phyloP scores from a whole-genome alignment of 2,329 filamentous ascomycete species.

The Sphaerulina populicola region DNA sequence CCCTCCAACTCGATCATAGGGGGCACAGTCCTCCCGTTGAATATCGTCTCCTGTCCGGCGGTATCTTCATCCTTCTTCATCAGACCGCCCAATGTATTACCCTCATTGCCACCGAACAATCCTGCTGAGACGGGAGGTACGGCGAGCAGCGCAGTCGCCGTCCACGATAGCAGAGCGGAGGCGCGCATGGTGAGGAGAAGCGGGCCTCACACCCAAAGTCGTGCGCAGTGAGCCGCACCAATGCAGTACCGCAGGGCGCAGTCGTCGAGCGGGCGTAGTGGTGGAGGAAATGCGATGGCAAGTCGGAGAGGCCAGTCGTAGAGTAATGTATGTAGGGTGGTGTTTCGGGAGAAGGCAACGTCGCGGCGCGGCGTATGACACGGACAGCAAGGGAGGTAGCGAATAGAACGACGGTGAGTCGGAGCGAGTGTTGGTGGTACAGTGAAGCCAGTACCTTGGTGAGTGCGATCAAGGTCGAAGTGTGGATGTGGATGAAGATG shows the following conservation, averaged over 20 bases:
- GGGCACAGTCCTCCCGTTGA: constrained; percentile 60
- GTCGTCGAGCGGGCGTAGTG: not conserved
- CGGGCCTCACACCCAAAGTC: constrained; percentile 5
- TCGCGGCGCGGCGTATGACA: not conserved
- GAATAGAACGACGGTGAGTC: not conserved
- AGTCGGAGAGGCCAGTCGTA: not conserved
- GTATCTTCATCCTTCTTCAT: constrained; percentile 16
- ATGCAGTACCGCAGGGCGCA: not conserved
- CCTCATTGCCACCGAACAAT: constrained; percentile 1
- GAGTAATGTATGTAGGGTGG: not conserved
- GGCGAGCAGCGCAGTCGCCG: constrained; percentile 26
- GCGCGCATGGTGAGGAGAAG: constrained; percentile 25
- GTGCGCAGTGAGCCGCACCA: not conserved
- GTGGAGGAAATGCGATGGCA: constrained; percentile 3
- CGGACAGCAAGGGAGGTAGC: constrained; percentile 1
- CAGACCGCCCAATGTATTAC: constrained; percentile 1
- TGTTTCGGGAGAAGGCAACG: not conserved
- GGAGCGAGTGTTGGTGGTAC: constrained; percentile 1
- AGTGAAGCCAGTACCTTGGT: no score
- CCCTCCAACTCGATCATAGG: constrained; percentile 54
- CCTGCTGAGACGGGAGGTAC: constrained; percentile 14
- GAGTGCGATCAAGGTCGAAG: no score
- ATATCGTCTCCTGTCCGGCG: constrained; percentile 42
- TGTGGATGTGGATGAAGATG: no score
- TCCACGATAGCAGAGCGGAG: constrained; percentile 24